Evolutionary conservation across 208 protist genomes (phyloP).

Genomic region (Acanthamoeba castellanii): DNA sequence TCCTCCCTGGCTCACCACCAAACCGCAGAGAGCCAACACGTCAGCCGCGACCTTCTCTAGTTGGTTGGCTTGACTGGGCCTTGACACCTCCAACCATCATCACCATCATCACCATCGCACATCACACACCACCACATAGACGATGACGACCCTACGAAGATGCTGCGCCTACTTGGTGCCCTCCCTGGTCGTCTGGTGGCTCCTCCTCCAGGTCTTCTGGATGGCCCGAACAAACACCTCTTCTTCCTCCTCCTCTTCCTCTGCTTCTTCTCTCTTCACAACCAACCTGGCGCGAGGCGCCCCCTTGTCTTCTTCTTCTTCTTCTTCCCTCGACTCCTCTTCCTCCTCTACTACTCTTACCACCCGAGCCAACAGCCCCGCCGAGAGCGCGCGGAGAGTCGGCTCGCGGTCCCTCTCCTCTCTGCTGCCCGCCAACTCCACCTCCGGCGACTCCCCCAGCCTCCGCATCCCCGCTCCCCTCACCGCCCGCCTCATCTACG

Average conservation of each 20-base stretch:
- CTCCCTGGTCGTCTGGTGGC: constrained; percentile 1
- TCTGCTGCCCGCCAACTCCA: not conserved
- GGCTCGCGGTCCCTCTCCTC: constrained; percentile 11
- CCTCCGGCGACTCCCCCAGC: not conserved
- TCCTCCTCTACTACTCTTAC: not conserved
- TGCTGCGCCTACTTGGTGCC: not conserved
- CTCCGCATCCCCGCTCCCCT: not conserved
- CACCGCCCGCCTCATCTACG: not conserved
- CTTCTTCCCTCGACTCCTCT: not conserved
- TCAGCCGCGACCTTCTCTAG: no score
- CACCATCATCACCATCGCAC: no score
- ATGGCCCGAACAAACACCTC: not conserved
- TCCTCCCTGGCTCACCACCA: not conserved
- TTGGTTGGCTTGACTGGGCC: no score
- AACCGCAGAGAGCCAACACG: no score
- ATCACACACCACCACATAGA: not conserved
- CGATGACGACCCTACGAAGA: not conserved
- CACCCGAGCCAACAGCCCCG: not conserved
- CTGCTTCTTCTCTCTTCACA: not conserved
- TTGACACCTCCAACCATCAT: no score
- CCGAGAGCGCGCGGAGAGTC: not conserved
- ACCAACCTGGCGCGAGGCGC: not conserved
- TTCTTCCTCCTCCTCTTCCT: not conserved
- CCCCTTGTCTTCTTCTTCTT: not conserved
- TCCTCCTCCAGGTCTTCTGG: not conserved